A percentile compares a stretch with the other conserved stretches of the same genome.
These are phyloP conservation scores for Aspergillus awamori DNA, from an alignment of 2,329 filamentous ascomycete genomes.

Conservation along the genomic window DNA sequence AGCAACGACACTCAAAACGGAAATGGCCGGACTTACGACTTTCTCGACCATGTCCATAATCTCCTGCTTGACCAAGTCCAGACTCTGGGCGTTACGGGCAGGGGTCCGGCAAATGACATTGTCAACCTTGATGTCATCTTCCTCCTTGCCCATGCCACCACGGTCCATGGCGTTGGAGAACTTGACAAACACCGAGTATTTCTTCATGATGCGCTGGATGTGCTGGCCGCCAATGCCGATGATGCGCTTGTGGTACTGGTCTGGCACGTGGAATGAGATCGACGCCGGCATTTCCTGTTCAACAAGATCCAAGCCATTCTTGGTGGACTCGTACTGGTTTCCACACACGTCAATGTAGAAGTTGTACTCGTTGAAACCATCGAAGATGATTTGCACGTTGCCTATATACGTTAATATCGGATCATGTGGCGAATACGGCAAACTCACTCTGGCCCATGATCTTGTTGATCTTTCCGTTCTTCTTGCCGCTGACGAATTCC, in stretches of 20 bases:
- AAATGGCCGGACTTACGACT: constrained; percentile 60
- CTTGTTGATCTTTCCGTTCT: constrained; percentile 99
- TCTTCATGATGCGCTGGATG: constrained; percentile 99
- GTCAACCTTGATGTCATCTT: constrained; percentile 97
- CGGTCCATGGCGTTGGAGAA: constrained; percentile 99
- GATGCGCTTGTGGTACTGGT: constrained; percentile 99
- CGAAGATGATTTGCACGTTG: constrained; percentile 98
- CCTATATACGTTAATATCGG: constrained; percentile 45
- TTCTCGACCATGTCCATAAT: constrained; percentile 99
- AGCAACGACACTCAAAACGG: neutral
- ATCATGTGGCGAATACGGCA: constrained; percentile 23
- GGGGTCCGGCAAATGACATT: constrained; percentile 98
- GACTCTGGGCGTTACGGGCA: constrained; percentile 91
- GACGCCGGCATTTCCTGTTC: constrained; percentile 99
- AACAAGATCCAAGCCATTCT: constrained; percentile 86
- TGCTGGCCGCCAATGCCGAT: constrained; percentile 98
- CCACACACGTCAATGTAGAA: constrained; percentile 99
- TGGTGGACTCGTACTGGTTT: constrained; percentile 88
- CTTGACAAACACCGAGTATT: constrained; percentile 99
- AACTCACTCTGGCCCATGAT: constrained; percentile 95
- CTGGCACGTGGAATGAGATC: constrained; percentile 97
- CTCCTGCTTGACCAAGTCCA: constrained; percentile 97
- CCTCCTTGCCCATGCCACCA: constrained; percentile 88
- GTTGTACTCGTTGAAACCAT: constrained; percentile 99
- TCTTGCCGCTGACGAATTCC: constrained; percentile 98